Percentiles rank a stretch among this genome's conserved stretches.
These are phyloP conservation scores for Colletotrichum abscissum DNA, from an alignment of 2,329 filamentous ascomycete species.

Conservation along the genomic window DNA sequence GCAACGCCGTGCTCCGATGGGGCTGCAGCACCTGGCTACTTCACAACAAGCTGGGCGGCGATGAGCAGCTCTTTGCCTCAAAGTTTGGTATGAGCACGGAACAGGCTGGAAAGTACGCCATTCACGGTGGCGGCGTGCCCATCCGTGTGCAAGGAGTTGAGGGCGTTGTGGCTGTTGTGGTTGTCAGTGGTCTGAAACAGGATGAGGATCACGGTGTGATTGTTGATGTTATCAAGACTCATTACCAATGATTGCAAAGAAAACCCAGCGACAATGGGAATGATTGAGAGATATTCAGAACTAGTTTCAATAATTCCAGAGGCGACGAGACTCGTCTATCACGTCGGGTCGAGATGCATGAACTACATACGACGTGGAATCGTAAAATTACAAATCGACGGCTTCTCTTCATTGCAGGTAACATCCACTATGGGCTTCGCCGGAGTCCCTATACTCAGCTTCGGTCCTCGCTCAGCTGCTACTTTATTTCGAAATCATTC, in stretches of 20 bases:
- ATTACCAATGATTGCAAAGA: constrained; percentile 47
- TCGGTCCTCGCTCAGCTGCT: no score
- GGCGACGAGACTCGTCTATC: not conserved
- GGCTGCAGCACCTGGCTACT: constrained; percentile 78
- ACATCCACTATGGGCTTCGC: no score
- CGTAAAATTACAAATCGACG: no score
- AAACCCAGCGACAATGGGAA: not conserved
- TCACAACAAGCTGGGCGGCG: constrained; percentile 72
- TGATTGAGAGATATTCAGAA: not conserved
- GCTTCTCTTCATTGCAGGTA: no score
- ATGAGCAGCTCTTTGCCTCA: constrained; percentile 72
- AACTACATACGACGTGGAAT: no score
- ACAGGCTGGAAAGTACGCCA: constrained; percentile 73
- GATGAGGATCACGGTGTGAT: constrained; percentile 83
- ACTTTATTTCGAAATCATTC: no score
- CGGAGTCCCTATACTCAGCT: no score
- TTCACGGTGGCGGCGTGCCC: constrained; percentile 82
- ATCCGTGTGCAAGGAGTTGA: constrained; percentile 79
- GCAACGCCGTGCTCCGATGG: constrained; percentile 77
- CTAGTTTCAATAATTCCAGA: not conserved
- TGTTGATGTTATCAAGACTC: constrained; percentile 72
- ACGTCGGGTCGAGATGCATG: no score
- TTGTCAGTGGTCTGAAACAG: constrained; percentile 81
- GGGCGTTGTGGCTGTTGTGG: constrained; percentile 79
- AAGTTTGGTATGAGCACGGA: constrained; percentile 72